A percentile compares a stretch with the other conserved stretches of the same genome.
phyloP scores from a whole-genome alignment of 139 green algal genomes.

The Zygnema cylindricum region DNA sequence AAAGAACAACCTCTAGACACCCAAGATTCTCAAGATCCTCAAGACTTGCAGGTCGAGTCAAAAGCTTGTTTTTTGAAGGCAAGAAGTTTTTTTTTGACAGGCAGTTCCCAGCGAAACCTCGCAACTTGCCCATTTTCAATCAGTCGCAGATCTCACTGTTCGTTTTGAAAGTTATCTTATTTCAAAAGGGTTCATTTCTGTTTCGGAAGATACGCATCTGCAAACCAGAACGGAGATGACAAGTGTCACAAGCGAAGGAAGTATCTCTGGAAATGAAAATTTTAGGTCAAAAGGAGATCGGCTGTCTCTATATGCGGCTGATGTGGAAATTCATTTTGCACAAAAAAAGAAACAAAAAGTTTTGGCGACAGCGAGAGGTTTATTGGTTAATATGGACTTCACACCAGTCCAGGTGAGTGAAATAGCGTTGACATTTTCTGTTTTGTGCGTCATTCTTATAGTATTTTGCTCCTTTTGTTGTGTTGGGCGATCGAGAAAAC shows the following conservation, averaged over 20 bases:
- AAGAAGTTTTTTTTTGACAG: neutral
- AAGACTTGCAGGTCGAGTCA: too few species aligned
- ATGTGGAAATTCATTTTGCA: constrained; percentile 42
- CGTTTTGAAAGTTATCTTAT: constrained; percentile 3
- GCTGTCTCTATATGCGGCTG: constrained; percentile 14
- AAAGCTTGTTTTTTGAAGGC: too few species aligned
- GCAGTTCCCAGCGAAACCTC: constrained; percentile 32
- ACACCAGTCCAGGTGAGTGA: neutral
- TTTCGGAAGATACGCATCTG: constrained; percentile 4
- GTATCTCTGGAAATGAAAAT: neutral
- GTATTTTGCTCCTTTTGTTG: too few species aligned
- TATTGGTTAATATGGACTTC: constrained; percentile 30
- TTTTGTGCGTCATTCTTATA: too few species aligned
- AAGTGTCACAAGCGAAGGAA: neutral
- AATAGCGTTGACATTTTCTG: too few species aligned
- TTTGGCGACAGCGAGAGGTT: neutral
- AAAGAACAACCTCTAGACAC: too few species aligned
- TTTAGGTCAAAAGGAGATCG: neutral
- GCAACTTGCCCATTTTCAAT: constrained; percentile 25
- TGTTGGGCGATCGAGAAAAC: too few species aligned
- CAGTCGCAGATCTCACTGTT: constrained; percentile 30
- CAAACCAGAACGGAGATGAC: neutral
- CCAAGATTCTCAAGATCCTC: too few species aligned
- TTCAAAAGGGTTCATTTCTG: constrained; percentile 15
- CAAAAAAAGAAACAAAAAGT: constrained; percentile 10